These are phyloP conservation scores for Neurospora tetraspora DNA, from an alignment of 495 filamentous ascomycete genomes.

Conservation along the genomic window DNA sequence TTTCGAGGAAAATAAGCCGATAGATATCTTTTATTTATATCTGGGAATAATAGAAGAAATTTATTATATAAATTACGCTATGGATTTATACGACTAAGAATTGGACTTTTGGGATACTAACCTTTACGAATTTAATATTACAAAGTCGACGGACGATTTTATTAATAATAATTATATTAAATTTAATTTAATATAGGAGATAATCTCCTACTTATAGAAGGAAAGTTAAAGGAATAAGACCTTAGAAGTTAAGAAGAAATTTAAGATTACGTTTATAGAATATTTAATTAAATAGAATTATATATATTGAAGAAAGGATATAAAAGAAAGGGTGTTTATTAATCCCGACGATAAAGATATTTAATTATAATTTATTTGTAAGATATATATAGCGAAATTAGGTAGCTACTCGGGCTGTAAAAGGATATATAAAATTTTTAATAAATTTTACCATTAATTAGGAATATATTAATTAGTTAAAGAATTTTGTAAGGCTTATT, in stretches of 20 bases:
- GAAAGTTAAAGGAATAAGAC: rapidly evolving
- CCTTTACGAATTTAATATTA: background rate
- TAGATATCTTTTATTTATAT: background rate
- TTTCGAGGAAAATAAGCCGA: no score
- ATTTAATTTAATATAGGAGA: background rate
- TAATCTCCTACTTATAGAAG: background rate
- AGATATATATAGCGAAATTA: background rate
- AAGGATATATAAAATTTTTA: background rate
- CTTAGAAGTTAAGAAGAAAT: background rate
- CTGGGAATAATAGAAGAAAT: background rate
- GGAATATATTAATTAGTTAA: background rate
- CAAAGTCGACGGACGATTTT: background rate
- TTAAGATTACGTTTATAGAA: rapidly evolving
- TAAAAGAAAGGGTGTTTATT: background rate
- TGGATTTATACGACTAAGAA: no score
- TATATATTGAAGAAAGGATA: background rate
- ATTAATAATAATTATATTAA: background rate
- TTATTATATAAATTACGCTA: background rate
- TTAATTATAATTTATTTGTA: background rate
- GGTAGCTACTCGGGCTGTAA: rapidly evolving
- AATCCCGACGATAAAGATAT: background rate
- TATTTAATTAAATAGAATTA: background rate
- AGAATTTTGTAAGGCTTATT: background rate
- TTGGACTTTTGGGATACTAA: background rate
- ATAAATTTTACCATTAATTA: background rate